Evolutionary conservation across 2,329 filamentous ascomycete species (phyloP).

Genomic region (Cordyceps tenuipes): DNA sequence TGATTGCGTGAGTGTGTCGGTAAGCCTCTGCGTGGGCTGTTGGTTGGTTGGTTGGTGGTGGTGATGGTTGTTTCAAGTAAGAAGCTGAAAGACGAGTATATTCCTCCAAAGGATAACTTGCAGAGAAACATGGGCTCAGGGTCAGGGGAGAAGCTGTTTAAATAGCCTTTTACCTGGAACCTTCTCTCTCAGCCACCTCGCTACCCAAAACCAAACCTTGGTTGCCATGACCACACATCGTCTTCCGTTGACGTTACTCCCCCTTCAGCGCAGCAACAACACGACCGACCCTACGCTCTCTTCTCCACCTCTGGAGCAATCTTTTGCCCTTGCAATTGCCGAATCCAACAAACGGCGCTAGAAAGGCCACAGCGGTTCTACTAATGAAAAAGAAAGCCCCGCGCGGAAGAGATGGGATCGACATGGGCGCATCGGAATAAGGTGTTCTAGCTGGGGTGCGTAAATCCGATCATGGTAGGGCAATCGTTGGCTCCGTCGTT

Average conservation of each 20-base stretch:
- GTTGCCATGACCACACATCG: neutral
- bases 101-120: too few species aligned
- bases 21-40: neutral
- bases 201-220: too few species aligned
- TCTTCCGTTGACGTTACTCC: neutral
- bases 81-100: too few species aligned
- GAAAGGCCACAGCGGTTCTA: too few species aligned
- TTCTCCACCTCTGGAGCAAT: neutral
- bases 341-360: neutral
- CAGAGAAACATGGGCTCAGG: neutral
- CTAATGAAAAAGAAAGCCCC: neutral
- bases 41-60: neutral
- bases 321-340: neutral
- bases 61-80: too few species aligned
- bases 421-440: slow-evolving; percentile 2
- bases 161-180: neutral
- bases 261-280: too few species aligned
- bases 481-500: too few species aligned
- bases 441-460: neutral
- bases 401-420: neutral
- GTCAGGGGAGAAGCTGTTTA: neutral
- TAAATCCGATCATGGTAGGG: neutral
- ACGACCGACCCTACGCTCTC: neutral
- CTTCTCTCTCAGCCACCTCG: neutral
- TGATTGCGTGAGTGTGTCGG: neutral